Conservation (phyloP, 2,329 filamentous ascomycete species). For the Penicillium sp. region DNA sequence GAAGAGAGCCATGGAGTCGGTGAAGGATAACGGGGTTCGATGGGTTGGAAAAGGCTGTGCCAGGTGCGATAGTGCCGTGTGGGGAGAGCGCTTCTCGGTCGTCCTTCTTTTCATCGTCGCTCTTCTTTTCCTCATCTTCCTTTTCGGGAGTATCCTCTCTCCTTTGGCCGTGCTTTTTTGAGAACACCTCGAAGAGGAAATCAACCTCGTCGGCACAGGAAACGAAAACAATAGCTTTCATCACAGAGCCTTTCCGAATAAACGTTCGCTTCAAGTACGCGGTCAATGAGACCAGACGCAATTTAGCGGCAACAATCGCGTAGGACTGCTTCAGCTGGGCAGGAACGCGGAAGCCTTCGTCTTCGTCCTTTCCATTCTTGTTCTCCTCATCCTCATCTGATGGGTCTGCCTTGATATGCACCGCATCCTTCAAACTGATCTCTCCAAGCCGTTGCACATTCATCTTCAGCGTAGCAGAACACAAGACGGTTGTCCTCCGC, state of each 20-base stretch:
- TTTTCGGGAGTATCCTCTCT: slow-evolving; percentile 18
- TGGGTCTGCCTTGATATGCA: slow-evolving; percentile 73
- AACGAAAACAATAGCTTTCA: slow-evolving; percentile 96
- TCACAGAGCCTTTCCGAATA: slow-evolving; percentile 81
- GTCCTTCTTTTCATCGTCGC: slow-evolving; percentile 22
- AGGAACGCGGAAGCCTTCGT: slow-evolving; percentile 71
- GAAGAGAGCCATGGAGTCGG: slow-evolving; percentile 86
- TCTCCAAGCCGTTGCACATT: slow-evolving; percentile 91
- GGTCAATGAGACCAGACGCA: slow-evolving; percentile 83
- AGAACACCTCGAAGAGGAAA: slow-evolving; percentile 88
- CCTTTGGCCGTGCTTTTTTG: slow-evolving; percentile 36
- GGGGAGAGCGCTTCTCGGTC: slow-evolving; percentile 31
- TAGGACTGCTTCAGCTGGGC: slow-evolving; percentile 93
- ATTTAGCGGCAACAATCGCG: slow-evolving; percentile 80
- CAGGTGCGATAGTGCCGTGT: slow-evolving; percentile 53
- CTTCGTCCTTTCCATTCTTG: slow-evolving; percentile 47
- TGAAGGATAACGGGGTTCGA: slow-evolving; percentile 78
- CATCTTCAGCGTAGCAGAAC: slow-evolving; percentile 97
- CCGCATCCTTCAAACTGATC: slow-evolving; percentile 89
- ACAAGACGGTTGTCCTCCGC: slow-evolving; percentile 79
- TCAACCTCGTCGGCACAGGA: slow-evolving; percentile 96
- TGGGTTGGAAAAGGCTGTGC: slow-evolving; percentile 69
- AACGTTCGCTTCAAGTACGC: slow-evolving; percentile 84
- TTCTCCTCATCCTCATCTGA: slow-evolving; percentile 54
- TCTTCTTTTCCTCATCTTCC: slow-evolving; percentile 23